Conservation (phyloP, 2,329 filamentous ascomycete species). For the Canariomyces notabilis region DNA sequence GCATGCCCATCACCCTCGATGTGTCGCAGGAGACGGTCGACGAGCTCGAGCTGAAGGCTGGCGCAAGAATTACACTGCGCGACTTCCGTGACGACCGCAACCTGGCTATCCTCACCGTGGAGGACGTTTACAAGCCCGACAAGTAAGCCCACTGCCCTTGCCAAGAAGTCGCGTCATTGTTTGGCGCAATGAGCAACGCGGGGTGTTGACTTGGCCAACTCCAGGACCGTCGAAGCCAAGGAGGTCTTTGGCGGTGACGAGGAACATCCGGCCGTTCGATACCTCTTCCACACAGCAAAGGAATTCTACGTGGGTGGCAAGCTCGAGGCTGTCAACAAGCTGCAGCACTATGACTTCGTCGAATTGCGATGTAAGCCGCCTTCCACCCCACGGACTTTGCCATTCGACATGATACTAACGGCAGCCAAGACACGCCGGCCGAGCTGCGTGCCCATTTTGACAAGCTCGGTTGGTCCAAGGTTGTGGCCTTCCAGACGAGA, state of each 20-base stretch:
- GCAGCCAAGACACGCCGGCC: slow-evolving; percentile 69
- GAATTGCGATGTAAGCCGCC: slow-evolving; percentile 73
- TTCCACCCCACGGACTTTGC: slow-evolving; percentile 13
- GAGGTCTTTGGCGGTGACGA: slow-evolving; percentile 91
- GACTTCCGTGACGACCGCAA: slow-evolving; percentile 96
- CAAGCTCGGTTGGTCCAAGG: slow-evolving; percentile 97
- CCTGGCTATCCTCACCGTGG: slow-evolving; percentile 89
- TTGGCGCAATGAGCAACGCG: slow-evolving; percentile 17
- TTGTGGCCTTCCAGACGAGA: slow-evolving; percentile 97
- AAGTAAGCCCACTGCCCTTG: slow-evolving; percentile 58
- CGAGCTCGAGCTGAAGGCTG: slow-evolving; percentile 68
- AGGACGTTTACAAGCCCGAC: slow-evolving; percentile 92
- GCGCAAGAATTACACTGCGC: slow-evolving; percentile 78
- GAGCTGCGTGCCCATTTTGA: slow-evolving; percentile 96
- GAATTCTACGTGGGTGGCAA: slow-evolving; percentile 96
- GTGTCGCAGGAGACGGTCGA: slow-evolving; percentile 70
- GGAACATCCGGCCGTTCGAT: slow-evolving; percentile 87
- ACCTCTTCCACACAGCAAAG: slow-evolving; percentile 73
- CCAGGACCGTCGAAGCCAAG: slow-evolving; percentile 79
- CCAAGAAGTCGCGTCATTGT: slow-evolving; percentile 26
- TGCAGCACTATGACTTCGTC: slow-evolving; percentile 99
- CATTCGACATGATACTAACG: slow-evolving; percentile 15
- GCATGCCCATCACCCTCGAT: slow-evolving; percentile 95
- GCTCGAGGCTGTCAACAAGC: slow-evolving; percentile 87
- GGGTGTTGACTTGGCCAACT: slow-evolving; percentile 24